phyloP scores from a whole-genome alignment of 1,284 basidiomycete species.

The Tilletiaria anomala region DNA sequence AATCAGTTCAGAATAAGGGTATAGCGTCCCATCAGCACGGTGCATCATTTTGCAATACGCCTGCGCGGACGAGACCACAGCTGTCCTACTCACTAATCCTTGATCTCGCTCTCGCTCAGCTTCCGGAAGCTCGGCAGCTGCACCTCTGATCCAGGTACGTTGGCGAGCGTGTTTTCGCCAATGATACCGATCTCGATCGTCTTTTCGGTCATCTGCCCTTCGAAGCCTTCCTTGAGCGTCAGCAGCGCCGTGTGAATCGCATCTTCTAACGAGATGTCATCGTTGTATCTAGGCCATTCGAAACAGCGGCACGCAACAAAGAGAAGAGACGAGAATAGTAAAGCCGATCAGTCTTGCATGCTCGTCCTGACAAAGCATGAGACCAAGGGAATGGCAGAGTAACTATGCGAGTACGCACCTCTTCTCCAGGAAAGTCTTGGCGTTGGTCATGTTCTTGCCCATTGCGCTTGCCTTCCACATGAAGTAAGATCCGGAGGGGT shows the following conservation, averaged over 20 bases:
- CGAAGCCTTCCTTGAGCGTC: conserved; percentile 96
- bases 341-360: too few species aligned
- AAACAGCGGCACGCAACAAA: too few species aligned
- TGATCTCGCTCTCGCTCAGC: conserved; percentile 25
- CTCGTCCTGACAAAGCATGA: too few species aligned
- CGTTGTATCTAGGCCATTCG: too few species aligned
- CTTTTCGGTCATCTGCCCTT: conserved; percentile 99
- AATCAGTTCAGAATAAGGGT: too few species aligned
- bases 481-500: conserved; percentile 84
- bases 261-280: conserved; percentile 96
- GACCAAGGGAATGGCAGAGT: too few species aligned
- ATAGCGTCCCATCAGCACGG: too few species aligned
- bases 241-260: conserved; percentile 96
- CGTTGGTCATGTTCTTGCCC: conserved; percentile 99
- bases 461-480: conserved; percentile 99
- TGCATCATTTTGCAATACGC: too few species aligned
- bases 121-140: conserved; percentile 28
- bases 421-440: conserved; percentile 97
- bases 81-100: conserved; percentile 32
- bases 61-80: too few species aligned
- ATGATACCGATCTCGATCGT: conserved; percentile 97
- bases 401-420: too few species aligned
- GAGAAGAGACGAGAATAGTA: too few species aligned
- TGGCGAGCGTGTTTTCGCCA: conserved; percentile 15
- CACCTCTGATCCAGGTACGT: conserved; percentile 13